phyloP scores from a whole-genome alignment of 2,329 filamentous ascomycete species.

The Fusarium decemcellulare region DNA sequence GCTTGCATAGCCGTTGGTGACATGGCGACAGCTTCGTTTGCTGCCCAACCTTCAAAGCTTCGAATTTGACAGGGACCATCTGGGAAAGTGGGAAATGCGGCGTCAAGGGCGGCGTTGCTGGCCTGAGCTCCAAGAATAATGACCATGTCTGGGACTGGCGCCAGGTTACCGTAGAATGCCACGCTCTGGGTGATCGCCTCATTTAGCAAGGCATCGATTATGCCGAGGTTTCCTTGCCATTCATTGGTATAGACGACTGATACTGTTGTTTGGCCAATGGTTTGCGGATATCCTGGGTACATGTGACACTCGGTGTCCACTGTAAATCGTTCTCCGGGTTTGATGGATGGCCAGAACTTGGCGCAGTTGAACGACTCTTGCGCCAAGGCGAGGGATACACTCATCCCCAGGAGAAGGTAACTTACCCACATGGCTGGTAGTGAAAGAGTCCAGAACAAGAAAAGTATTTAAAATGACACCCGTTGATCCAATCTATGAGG shows the following conservation, averaged over 20 bases:
- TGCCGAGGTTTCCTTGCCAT: slow-evolving; percentile 11
- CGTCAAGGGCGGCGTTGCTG: neutral
- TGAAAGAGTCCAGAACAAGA: too few species aligned
- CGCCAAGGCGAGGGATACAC: neutral
- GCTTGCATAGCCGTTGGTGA: slow-evolving; percentile 14
- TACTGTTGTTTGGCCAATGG: slow-evolving; percentile 8
- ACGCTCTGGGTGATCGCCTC: slow-evolving; percentile 13
- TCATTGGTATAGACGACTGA: slow-evolving; percentile 11
- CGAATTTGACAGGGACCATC: slow-evolving; percentile 14
- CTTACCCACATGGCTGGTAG: neutral
- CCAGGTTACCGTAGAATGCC: slow-evolving; percentile 7
- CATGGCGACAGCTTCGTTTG: neutral
- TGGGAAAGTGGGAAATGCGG: neutral
- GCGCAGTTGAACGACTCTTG: slow-evolving; percentile 10
- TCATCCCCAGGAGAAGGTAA: neutral
- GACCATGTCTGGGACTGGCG: slow-evolving; percentile 9
- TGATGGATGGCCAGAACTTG: slow-evolving; percentile 16
- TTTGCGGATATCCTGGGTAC: slow-evolving; percentile 11
- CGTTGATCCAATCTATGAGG: too few species aligned
- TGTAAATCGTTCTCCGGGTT: neutral
- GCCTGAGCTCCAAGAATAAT: slow-evolving; percentile 8
- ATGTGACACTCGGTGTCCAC: slow-evolving; percentile 8
- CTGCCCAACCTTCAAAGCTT: slow-evolving; percentile 2
- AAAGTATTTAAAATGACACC: too few species aligned
- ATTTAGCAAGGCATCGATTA: slow-evolving; percentile 7